phyloP scores from a whole-genome alignment of 2,329 filamentous ascomycete genomes.

The Clarireedia paspali region DNA sequence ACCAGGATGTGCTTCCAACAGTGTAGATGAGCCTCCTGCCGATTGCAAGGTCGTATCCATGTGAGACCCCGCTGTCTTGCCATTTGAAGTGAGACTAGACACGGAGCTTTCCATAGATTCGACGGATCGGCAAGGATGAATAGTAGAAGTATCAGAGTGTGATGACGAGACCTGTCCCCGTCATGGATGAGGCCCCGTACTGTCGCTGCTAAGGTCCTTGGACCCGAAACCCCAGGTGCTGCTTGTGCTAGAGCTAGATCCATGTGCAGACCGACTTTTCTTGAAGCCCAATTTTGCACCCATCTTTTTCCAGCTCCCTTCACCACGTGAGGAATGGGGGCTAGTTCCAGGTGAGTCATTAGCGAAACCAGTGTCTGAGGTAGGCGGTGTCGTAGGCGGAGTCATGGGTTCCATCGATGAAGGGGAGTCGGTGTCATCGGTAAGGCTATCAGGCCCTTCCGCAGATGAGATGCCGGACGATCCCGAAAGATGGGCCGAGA shows the following conservation, averaged over 20 bases:
- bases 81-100: constrained; percentile 11
- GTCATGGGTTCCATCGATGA: constrained; percentile 58
- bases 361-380: constrained; percentile 37
- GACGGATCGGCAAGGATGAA: constrained; percentile 23
- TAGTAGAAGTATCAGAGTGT: constrained; percentile 31
- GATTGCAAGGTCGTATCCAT: constrained; percentile 25
- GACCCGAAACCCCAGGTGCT: constrained; percentile 28
- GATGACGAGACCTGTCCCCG: constrained; percentile 49
- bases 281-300: constrained; percentile 52
- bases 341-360: constrained; percentile 22
- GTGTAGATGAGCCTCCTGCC: constrained; percentile 23
- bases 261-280: constrained; percentile 40
- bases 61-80: constrained; percentile 14
- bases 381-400: constrained; percentile 65
- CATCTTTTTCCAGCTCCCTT: constrained; percentile 54
- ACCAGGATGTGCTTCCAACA: constrained; percentile 28
- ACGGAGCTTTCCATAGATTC: constrained; percentile 23
- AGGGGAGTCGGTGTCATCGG: constrained; percentile 51
- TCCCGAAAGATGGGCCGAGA: constrained; percentile 22
- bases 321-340: constrained; percentile 17
- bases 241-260: constrained; percentile 37
- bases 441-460: constrained; percentile 44
- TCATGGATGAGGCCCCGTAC: constrained; percentile 42
- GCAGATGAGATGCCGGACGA: constrained; percentile 38
- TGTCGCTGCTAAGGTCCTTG: constrained; percentile 30